phyloP scores from a whole-genome alignment of 495 filamentous ascomycete genomes.

The Acidiella bohemica region DNA sequence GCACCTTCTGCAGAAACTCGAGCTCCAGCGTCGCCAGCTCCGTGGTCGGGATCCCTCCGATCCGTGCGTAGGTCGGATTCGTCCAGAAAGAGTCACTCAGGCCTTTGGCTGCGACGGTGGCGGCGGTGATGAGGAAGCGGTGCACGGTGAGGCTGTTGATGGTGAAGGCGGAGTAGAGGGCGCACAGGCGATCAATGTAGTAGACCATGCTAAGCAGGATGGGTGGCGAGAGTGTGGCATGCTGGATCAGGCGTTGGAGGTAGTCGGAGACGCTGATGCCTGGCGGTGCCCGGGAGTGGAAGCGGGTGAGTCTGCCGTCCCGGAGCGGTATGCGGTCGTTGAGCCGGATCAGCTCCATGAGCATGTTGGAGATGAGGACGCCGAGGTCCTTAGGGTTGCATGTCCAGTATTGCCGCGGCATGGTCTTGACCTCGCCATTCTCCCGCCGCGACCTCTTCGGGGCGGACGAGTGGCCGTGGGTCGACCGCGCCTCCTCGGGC shows the following conservation, averaged over 20 bases:
- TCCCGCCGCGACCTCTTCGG: conserved; percentile 24
- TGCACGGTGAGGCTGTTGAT: conserved; percentile 92
- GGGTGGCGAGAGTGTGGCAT: conserved; percentile 83
- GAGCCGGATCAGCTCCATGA: conserved; percentile 80
- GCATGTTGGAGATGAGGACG: conserved; percentile 82
- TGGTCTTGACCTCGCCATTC: conserved; percentile 36
- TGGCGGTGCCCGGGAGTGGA: conserved; percentile 89
- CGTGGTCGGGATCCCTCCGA: conserved; percentile 76
- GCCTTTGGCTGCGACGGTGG: conserved; percentile 90
- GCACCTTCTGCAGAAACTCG: conserved; percentile 78
- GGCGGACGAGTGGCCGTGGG: conserved; percentile 11
- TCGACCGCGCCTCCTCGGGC: conserved; percentile 16
- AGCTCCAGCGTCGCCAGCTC: conserved; percentile 89
- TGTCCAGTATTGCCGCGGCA: conserved; percentile 65
- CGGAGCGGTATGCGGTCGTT: conserved; percentile 82
- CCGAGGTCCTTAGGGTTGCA: conserved; percentile 76
- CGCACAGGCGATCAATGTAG: conserved; percentile 93
- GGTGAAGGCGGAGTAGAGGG: conserved; percentile 81
- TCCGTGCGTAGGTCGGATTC: conserved; percentile 84
- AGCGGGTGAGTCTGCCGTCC: conserved; percentile 74
- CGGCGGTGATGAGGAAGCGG: conserved; percentile 88
- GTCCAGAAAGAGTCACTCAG: conserved; percentile 96
- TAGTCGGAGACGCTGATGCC: conserved; percentile 91
- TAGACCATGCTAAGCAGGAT: conserved; percentile 99
- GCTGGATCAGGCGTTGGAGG: conserved; percentile 77